These are phyloP conservation scores for Tetrahymena borealis DNA, from an alignment of 73 alveolate genomes.

Conservation along the genomic window DNA sequence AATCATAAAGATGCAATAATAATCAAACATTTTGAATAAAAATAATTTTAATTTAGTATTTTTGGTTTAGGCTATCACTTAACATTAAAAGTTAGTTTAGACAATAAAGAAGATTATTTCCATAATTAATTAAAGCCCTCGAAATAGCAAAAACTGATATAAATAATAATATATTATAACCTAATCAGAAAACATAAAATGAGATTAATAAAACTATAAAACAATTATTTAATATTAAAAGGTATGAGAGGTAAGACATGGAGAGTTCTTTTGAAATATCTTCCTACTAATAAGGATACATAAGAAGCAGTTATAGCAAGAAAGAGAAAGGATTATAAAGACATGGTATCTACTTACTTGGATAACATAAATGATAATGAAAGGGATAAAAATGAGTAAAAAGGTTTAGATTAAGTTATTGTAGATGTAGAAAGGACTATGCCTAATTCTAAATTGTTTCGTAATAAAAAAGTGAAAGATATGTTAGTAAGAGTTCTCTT, in stretches of 20 bases:
- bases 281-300: slow-evolving; percentile 38
- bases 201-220: background rate
- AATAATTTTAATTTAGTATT: no score
- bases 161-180: no score
- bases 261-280: slow-evolving; percentile 30
- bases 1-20: no score
- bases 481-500: slow-evolving; percentile 19
- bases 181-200: background rate
- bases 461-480: slow-evolving; percentile 16
- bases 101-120: no score
- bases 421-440: slow-evolving; percentile 36
- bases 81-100: no score
- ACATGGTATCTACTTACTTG: slow-evolving; percentile 16
- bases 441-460: slow-evolving; percentile 32
- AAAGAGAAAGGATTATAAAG: slow-evolving; percentile 33
- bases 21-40: no score
- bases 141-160: no score
- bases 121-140: no score
- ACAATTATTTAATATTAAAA: background rate
- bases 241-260: slow-evolving; percentile 38
- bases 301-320: slow-evolving; percentile 9
- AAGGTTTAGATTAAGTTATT: slow-evolving; percentile 8
- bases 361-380: slow-evolving; percentile 39
- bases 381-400: slow-evolving; percentile 37
- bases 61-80: no score